These are phyloP conservation scores for Cyclotella baltica DNA, from an alignment of 108 stramenopile species.

Conservation along the genomic window DNA sequence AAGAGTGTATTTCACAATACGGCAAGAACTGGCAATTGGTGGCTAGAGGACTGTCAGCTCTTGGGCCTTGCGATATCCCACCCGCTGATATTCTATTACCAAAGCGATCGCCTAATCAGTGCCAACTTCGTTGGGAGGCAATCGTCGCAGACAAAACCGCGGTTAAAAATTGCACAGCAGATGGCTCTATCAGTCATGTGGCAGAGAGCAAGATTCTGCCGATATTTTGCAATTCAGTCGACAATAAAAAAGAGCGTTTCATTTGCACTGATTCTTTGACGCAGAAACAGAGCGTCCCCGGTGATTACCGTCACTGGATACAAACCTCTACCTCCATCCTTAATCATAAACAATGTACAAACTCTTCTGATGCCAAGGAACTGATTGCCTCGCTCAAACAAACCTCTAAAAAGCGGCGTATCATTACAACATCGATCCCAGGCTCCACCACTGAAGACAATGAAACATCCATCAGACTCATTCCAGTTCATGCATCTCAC, in stretches of 20 bases:
- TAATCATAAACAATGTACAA: background rate
- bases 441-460: slow-evolving; percentile 38
- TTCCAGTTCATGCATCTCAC: slow-evolving; percentile 76
- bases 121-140: slow-evolving; percentile 70
- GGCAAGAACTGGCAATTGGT: slow-evolving; percentile 77
- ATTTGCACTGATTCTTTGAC: slow-evolving; percentile 6
- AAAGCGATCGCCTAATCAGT: slow-evolving; percentile 58
- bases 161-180: background rate
- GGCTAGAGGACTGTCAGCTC: slow-evolving; percentile 55
- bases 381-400: slow-evolving; percentile 23
- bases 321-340: background rate
- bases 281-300: background rate
- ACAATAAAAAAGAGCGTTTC: slow-evolving; percentile 14
- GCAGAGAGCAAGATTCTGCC: background rate
- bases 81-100: background rate
- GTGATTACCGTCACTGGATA: slow-evolving; percentile 9
- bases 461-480: slow-evolving; percentile 45
- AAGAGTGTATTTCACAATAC: slow-evolving; percentile 51
- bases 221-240: background rate
- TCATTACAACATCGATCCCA: slow-evolving; percentile 58
- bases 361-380: slow-evolving; percentile 4
- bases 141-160: slow-evolving; percentile 10
- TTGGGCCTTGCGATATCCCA: background rate
- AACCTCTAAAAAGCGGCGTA: slow-evolving; percentile 45
- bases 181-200: background rate